A percentile compares a stretch with the other conserved stretches of the same genome.
Conservation (phyloP, 192 early-diverging fungal species). For the Linnemannia schmuckeri region DNA sequence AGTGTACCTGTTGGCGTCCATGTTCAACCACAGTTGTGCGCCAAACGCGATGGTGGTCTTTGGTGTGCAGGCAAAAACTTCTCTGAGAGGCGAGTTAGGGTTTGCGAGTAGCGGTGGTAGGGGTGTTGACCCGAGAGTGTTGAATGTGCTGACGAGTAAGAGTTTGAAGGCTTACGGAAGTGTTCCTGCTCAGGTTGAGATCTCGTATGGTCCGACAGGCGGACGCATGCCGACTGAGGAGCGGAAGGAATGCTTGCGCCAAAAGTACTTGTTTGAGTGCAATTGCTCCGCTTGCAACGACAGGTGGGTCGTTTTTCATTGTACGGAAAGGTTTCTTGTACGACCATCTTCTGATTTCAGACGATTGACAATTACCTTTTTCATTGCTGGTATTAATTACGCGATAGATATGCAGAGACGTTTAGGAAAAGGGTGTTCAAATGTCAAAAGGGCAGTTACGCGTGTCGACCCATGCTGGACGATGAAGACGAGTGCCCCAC, state of each 20-base stretch:
- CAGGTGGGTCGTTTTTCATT: neutral
- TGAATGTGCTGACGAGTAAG: slow-evolving; percentile 39
- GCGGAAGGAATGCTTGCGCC: slow-evolving; percentile 16
- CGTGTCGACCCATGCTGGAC: slow-evolving; percentile 38
- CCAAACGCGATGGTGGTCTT: slow-evolving; percentile 49
- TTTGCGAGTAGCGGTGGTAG: neutral
- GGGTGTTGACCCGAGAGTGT: slow-evolving; percentile 23
- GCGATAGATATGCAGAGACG: slow-evolving; percentile 34
- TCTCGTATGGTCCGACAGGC: slow-evolving; percentile 47
- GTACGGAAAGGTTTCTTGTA: neutral
- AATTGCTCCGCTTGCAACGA: slow-evolving; percentile 54
- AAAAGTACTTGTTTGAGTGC: slow-evolving; percentile 44
- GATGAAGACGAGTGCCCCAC: slow-evolving; percentile 31
- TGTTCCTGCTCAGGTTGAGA: slow-evolving; percentile 28
- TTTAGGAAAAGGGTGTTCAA: slow-evolving; percentile 25
- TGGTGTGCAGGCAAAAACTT: slow-evolving; percentile 12
- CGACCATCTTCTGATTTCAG: neutral
- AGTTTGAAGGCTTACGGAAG: slow-evolving; percentile 14
- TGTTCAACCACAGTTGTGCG: slow-evolving; percentile 55
- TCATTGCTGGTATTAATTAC: neutral
- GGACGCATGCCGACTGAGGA: slow-evolving; percentile 37
- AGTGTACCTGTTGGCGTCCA: slow-evolving; percentile 37
- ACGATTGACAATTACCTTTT: neutral
- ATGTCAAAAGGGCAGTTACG: slow-evolving; percentile 37
- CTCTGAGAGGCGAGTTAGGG: neutral